A percentile compares a stretch with the other conserved stretches of the same genome.
Conservation (phyloP, 2,329 filamentous ascomycete genomes). For the Diaporthe citriasiana region DNA sequence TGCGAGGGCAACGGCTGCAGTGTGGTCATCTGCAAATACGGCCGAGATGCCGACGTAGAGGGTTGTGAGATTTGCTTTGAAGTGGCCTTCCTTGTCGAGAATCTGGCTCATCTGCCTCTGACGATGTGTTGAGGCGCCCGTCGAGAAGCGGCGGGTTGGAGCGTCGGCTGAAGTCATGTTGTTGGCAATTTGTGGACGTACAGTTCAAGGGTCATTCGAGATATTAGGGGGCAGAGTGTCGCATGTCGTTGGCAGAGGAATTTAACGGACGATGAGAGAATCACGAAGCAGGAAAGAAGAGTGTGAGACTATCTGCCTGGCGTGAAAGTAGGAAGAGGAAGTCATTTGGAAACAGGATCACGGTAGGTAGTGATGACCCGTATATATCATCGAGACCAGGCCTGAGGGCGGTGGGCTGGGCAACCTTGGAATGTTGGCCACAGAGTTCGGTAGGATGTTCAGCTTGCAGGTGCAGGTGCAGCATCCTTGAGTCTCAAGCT, state of each 20-base stretch:
- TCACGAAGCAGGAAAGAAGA: too few relatives aligned
- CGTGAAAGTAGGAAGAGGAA: too few relatives aligned
- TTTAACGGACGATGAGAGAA: background rate
- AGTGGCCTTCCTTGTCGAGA: conserved; percentile 58
- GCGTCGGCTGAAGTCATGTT: conserved; percentile 38
- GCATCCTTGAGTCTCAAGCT: background rate
- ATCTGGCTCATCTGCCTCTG: conserved; percentile 62
- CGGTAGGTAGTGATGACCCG: background rate
- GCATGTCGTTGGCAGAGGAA: background rate
- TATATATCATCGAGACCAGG: background rate
- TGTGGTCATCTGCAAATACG: conserved; percentile 63
- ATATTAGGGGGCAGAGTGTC: background rate
- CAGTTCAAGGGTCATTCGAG: background rate
- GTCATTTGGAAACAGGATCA: background rate
- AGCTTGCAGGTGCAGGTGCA: background rate
- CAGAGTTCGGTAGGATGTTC: background rate
- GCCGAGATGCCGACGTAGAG: conserved; percentile 75
- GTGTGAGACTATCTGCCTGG: background rate
- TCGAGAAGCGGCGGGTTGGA: conserved; percentile 57
- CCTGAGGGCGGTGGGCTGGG: background rate
- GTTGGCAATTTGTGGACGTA: background rate
- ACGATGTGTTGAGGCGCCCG: conserved; percentile 60
- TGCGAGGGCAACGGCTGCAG: conserved; percentile 74
- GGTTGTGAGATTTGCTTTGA: conserved; percentile 63
- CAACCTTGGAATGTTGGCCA: background rate